Evolutionary conservation across 2,329 filamentous ascomycete species (phyloP).

Genomic region (Elsinoe perseae): DNA sequence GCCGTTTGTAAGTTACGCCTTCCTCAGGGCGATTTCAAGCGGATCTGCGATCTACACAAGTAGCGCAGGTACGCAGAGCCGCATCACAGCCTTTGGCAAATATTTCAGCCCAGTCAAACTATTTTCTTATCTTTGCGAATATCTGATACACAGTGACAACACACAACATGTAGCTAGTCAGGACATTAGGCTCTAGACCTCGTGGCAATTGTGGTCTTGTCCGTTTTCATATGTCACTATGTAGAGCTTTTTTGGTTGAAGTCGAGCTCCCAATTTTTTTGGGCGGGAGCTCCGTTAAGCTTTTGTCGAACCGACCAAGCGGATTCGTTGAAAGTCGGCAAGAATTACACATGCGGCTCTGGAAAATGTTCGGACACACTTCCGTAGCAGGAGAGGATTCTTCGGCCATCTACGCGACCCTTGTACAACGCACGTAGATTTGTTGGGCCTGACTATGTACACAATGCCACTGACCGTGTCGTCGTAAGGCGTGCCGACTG

Average conservation of each 20-base stretch:
- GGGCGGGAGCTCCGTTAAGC: constrained; percentile 2
- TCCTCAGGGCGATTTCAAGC: constrained; percentile 4
- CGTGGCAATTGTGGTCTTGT: not conserved
- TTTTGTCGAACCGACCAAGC: constrained; percentile 1
- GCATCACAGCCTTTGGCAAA: constrained; percentile 7
- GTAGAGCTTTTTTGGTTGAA: constrained; percentile 13
- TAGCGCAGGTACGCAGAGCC: constrained; percentile 13
- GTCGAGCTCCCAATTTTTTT: constrained; percentile 13
- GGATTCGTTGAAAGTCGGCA: constrained; percentile 2
- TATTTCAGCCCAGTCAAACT: not conserved
- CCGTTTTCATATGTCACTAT: not conserved
- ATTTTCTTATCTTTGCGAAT: constrained; percentile 4
- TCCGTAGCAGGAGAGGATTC: not conserved
- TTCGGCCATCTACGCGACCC: not conserved
- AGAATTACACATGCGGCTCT: not conserved
- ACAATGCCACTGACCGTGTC: not conserved
- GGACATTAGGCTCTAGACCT: not conserved
- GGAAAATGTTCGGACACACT: not conserved
- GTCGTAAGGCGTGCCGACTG: not conserved
- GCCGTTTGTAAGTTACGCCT: constrained; percentile 14
- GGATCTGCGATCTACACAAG: constrained; percentile 7
- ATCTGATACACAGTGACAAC: constrained; percentile 7
- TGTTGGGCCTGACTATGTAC: not conserved
- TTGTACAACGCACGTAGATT: not conserved
- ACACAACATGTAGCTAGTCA: not conserved